Percentiles rank a stretch among this genome's conserved stretches.
These are phyloP conservation scores for Neonectria neomacrospora DNA, from an alignment of 2,329 filamentous ascomycete species.

Conservation along the genomic window DNA sequence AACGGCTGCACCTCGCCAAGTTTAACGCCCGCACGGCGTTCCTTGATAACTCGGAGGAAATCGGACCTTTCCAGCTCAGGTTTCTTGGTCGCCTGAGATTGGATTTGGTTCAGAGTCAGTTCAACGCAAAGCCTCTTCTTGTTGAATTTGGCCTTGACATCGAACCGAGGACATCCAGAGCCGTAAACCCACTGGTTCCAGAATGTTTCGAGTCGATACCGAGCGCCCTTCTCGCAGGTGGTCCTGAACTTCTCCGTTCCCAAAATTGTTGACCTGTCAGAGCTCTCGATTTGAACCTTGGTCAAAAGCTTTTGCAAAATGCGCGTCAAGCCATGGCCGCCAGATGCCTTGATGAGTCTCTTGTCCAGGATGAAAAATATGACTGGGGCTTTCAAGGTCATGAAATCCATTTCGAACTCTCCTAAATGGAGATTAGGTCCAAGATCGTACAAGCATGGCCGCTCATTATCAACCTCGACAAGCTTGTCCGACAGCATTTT, in stretches of 20 bases:
- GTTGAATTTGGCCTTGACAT: constrained; percentile 91
- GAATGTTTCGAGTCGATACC: constrained; percentile 87
- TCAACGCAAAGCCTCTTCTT: constrained; percentile 97
- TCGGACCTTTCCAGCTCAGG: constrained; percentile 73
- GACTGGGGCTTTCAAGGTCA: constrained; percentile 88
- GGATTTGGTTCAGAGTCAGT: constrained; percentile 85
- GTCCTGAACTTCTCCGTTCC: constrained; percentile 81
- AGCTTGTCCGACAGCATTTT: constrained; percentile 86
- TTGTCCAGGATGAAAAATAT: constrained; percentile 95
- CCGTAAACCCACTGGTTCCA: constrained; percentile 94
- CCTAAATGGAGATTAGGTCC: constrained; percentile 83
- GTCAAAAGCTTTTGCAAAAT: constrained; percentile 89
- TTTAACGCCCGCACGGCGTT: constrained; percentile 76
- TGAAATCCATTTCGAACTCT: constrained; percentile 87
- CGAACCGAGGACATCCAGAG: constrained; percentile 88
- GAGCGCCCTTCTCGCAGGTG: constrained; percentile 87
- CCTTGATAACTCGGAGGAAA: constrained; percentile 87
- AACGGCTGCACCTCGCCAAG: constrained; percentile 77
- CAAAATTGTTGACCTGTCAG: constrained; percentile 75
- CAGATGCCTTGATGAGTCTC: constrained; percentile 85
- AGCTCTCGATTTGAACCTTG: constrained; percentile 77
- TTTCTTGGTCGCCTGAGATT: constrained; percentile 57
- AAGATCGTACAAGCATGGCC: constrained; percentile 84
- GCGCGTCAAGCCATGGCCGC: constrained; percentile 82
- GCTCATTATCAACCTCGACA: constrained; percentile 81